phyloP scores from a whole-genome alignment of 331 rosid genomes.

The Saraca asoca region DNA sequence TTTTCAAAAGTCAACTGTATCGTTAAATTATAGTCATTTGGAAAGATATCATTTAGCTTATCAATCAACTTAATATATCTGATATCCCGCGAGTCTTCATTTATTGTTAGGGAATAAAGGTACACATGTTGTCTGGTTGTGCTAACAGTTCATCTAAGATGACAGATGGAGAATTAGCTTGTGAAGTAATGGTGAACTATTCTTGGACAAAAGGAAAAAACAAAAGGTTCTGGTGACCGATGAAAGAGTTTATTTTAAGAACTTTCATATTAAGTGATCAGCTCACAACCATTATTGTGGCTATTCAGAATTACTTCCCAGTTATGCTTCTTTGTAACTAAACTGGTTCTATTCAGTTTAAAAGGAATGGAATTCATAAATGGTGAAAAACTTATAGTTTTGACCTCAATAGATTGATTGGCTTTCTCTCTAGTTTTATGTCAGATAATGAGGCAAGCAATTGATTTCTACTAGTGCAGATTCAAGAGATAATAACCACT shows the following conservation, averaged over 20 bases:
- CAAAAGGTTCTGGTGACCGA: neutral
- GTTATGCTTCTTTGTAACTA: constrained; percentile 7
- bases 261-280: constrained; percentile 15
- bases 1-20: constrained; percentile 7
- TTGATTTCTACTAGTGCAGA: constrained; percentile 50
- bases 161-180: constrained; percentile 5
- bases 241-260: constrained; percentile 2
- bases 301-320: too few relatives aligned
- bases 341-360: constrained; percentile 12
- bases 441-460: constrained; percentile 32
- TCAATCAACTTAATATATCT: neutral
- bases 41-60: constrained; percentile 3
- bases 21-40: neutral
- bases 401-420: neutral
- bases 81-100: neutral
- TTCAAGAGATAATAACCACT: constrained; percentile 88
- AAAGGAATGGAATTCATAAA: constrained; percentile 1
- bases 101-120: constrained; percentile 12
- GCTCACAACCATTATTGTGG: constrained; percentile 3
- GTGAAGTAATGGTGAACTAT: too few relatives aligned
- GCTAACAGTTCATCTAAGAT: constrained; percentile 5
- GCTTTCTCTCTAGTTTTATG: constrained; percentile 12
- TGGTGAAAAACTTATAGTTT: constrained; percentile 3
- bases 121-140: constrained; percentile 13
- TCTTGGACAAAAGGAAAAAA: too few relatives aligned